Conservation (phyloP, 805 yeast genomes). For the Candida ficus region DNA sequence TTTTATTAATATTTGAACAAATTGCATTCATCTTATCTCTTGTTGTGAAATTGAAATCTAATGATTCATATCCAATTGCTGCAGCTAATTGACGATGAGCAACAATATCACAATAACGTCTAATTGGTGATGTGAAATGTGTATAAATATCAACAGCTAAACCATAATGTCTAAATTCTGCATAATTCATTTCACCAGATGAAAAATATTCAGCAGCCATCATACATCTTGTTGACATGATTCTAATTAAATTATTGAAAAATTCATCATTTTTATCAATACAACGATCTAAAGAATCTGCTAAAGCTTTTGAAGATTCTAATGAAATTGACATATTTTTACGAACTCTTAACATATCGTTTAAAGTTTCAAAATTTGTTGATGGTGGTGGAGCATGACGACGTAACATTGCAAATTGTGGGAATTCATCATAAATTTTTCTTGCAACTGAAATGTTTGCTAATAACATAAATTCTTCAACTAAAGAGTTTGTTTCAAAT, state of each 20-base stretch:
- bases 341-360: conserved; percentile 80
- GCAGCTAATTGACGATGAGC: conserved; percentile 98
- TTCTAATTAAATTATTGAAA: conserved; percentile 88
- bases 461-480: conserved; percentile 96
- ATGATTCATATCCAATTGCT: conserved; percentile 90
- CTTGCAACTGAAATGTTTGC: conserved; percentile 96
- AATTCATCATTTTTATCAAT: conserved; percentile 79
- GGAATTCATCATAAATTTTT: conserved; percentile 86
- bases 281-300: conserved; percentile 89
- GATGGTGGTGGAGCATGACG: conserved; percentile 98
- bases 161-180: conserved; percentile 95
- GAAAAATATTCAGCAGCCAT: conserved; percentile 98
- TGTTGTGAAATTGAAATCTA: conserved; percentile 79
- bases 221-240: conserved; percentile 98
- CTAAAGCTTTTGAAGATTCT: conserved; percentile 85
- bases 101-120: conserved; percentile 96
- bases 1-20: conserved; percentile 82
- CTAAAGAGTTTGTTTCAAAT: conserved; percentile 89
- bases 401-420: conserved; percentile 97
- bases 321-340: conserved; percentile 72
- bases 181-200: conserved; percentile 81
- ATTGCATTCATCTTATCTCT: conserved; percentile 85
- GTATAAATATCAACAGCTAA: conserved; percentile 96
- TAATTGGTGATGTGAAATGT: conserved; percentile 96
- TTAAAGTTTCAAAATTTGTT: conserved; percentile 82